Evolutionary conservation across 2,329 filamentous ascomycete genomes (phyloP), one percentile per base, ranked within the genome.

Genomic region (Colletotrichum noveboracense): DNA sequence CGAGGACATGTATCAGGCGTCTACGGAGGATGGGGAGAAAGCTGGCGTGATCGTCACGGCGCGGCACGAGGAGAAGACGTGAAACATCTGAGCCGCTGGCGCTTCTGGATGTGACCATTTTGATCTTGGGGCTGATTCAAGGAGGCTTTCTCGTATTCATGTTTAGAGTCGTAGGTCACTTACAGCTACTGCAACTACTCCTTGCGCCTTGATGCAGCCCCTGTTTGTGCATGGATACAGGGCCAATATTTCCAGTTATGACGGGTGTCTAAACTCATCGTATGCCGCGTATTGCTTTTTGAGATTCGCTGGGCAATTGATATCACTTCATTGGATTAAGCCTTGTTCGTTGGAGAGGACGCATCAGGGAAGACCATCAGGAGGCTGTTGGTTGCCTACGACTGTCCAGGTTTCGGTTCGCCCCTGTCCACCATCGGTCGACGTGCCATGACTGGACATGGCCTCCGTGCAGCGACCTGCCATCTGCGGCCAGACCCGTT

Each of bases 1-100:
- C 0, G 71, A 71, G 13, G 71, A 74, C 4, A 60, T 71, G 34
- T 70, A 71, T 2, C 67, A 74, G 67, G 67, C 34, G 48, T 30
- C 28, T 13, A 14, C 7, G 1, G 52, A 71, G 2, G 68, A 75
- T 26, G 55, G 52, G 6, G 61, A 75, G 14, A 75, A 71, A 55
- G 72, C 34, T 18, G 52, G n/a, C 9, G 36, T 66, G 8, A 14
- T 71, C 16, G 68, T 61, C 28, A 36, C 61, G 6, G 61, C 68
- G 36, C 36, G 36, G 30, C 72, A 71, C 52, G 21, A 71, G n/a
- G 36, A 75, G 68, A 71, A 71, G 68, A 68, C 68, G 36, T 75
- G 52, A 68, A 34, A 30, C 58, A 34, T 10, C 18, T 8, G 10
- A 30, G 14, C 26, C 18, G 28, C 58, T 9, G 28, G 58, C 32